A percentile compares a stretch with the other conserved stretches of the same genome.
phyloP scores from a whole-genome alignment of 768 basidiomycete species.

The Glaciozyma antarctica region DNA sequence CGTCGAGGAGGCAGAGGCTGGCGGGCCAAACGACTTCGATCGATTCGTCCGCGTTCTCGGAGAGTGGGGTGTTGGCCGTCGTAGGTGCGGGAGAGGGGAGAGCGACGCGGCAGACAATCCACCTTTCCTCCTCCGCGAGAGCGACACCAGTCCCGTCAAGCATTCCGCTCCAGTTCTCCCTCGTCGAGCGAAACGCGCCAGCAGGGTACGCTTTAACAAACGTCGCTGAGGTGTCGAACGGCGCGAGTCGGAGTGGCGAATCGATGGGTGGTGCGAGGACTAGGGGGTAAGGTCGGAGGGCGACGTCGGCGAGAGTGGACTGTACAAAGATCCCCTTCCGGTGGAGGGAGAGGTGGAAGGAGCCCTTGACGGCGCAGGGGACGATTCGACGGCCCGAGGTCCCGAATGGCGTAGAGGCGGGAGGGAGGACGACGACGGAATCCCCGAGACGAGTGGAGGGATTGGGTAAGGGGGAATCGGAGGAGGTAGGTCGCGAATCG shows the following conservation, averaged over 20 bases:
- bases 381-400: neutral
- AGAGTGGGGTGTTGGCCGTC: neutral
- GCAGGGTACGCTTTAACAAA: neutral
- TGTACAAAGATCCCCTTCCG: conserved; percentile 7
- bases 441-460: neutral
- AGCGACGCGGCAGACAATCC: conserved; percentile 18
- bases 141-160: neutral
- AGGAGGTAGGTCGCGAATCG: neutral
- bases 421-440: conserved; percentile 8
- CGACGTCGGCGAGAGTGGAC: neutral
- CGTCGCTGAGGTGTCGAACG: conserved; percentile 4
- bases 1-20: conserved; percentile 12
- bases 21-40: conserved; percentile 22
- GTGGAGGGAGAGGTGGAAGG: conserved; percentile 6
- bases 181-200: neutral
- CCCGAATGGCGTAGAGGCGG: neutral
- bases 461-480: neutral
- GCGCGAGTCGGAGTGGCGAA: conserved; percentile 12
- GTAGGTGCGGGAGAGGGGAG: neutral
- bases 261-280: neutral
- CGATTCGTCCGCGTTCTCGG: neutral
- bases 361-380: neutral
- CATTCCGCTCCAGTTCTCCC: conserved; percentile 1
- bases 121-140: neutral
- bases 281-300: neutral